These are phyloP conservation scores for Claviceps sp. DNA, from an alignment of 2,329 filamentous ascomycete species.

Conservation along the genomic window DNA sequence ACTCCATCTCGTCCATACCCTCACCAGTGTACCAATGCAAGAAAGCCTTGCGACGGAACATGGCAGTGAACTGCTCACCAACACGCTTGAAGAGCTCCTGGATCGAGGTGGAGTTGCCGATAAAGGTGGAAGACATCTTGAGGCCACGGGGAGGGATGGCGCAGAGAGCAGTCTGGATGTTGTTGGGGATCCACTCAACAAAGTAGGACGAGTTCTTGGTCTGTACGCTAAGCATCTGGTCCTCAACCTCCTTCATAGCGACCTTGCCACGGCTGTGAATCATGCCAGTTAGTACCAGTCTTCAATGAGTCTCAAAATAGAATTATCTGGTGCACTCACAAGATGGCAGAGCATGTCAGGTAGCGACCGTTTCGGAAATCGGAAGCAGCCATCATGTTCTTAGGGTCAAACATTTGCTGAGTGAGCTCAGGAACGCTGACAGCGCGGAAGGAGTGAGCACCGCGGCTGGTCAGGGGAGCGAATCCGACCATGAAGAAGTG, in stretches of 20 bases:
- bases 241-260: conserved; percentile 99
- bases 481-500: conserved; percentile 99
- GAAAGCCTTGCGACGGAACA: conserved; percentile 99
- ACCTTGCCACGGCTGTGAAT: conserved; percentile 75
- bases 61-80: conserved; percentile 97
- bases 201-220: conserved; percentile 99
- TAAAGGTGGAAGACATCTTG: conserved; percentile 97
- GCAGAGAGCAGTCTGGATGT: conserved; percentile 98
- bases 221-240: conserved; percentile 99
- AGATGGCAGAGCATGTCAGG: conserved; percentile 98
- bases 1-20: conserved; percentile 99
- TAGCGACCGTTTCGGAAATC: conserved; percentile 99
- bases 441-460: conserved; percentile 86
- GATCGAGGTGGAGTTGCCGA: conserved; percentile 98
- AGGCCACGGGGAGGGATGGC: conserved; percentile 94
- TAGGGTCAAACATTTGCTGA: conserved; percentile 99
- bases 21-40: conserved; percentile 99
- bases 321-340: conserved; percentile 21
- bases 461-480: conserved; percentile 80
- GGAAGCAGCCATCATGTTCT: conserved; percentile 99
- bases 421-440: conserved; percentile 95
- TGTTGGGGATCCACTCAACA: conserved; percentile 99
- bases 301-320: conserved; percentile 61
- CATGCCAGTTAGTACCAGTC: conserved; percentile 99
- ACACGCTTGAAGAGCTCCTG: conserved; percentile 99